Evolutionary conservation across 2,329 filamentous ascomycete species (phyloP).

Genomic region (Tolypocladium ophioglossoides): DNA sequence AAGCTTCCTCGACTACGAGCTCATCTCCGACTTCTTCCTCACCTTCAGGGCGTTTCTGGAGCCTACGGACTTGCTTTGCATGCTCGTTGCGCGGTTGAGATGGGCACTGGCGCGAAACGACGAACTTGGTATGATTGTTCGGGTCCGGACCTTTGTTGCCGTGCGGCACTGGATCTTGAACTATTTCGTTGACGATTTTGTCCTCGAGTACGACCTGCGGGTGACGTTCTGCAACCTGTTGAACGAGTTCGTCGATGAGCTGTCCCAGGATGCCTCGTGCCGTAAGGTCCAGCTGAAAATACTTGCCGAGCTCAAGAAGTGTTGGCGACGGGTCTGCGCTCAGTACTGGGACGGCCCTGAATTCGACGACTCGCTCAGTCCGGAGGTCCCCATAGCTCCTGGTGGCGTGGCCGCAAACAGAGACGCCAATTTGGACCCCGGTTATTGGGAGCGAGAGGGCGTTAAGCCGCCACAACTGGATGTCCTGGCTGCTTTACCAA

Average conservation of each 20-base stretch:
- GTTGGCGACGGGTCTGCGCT: conserved; percentile 85
- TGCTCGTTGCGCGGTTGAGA: conserved; percentile 72
- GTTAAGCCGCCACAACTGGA: conserved; percentile 34
- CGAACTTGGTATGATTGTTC: conserved; percentile 84
- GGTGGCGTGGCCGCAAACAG: conserved; percentile 60
- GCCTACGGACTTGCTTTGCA: conserved; percentile 63
- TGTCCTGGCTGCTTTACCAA: conserved; percentile 21
- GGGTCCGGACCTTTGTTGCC: conserved; percentile 90
- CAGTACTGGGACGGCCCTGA: conserved; percentile 77
- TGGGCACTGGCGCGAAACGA: conserved; percentile 78
- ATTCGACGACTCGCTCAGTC: conserved; percentile 48
- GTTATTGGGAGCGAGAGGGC: conserved; percentile 39
- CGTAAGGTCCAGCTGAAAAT: conserved; percentile 65
- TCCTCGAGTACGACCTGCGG: conserved; percentile 63
- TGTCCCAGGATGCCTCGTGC: conserved; percentile 32
- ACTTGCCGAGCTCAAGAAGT: conserved; percentile 87
- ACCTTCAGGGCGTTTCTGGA: conserved; percentile 86
- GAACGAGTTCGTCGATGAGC: conserved; percentile 54
- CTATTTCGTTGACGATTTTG: conserved; percentile 93
- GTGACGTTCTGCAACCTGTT: conserved; percentile 70
- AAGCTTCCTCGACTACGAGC: conserved; percentile 89
- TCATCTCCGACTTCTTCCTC: conserved; percentile 95
- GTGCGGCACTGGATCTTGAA: conserved; percentile 96
- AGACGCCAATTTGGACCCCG: conserved; percentile 43
- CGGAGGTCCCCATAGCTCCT: conserved; percentile 60